Evolutionary conservation across 306 rosid genomes (phyloP), one percentile per base, ranked within the genome.

Genomic region (Fragaria iinumae): DNA sequence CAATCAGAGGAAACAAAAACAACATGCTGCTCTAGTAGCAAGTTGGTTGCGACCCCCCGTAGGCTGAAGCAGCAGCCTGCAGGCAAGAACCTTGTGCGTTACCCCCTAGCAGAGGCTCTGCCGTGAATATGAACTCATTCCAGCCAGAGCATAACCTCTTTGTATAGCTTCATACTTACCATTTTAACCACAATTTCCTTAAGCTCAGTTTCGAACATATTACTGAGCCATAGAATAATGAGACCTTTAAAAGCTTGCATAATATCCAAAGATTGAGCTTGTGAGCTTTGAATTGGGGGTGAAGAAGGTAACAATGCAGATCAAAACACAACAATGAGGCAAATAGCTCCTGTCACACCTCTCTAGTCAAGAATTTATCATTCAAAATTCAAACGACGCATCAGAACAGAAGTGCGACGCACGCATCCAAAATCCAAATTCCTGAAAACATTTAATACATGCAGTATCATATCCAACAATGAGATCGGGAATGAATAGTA

Each of bases 391-490:
- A 44, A 48, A 50, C 18, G 10, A 44, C 13, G 48, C 48, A 2
- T 44, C 48, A 44, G 48, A 44, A 2, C 13, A 44, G 0, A 38
- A 11, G 5, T 29, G 39, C 3, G 56, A 59, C 11, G 38, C 43
- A 11, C 11, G 45, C 4, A 74, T 9, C 29, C 57, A 72, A 34
- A 50, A 52, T 52, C 56, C 48, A 52, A 39, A 72, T 36, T 72
- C 23, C 53, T 53, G 52, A 43, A n/a, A 67, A 29, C 21, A 48
- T 75, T 27, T 78, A 48, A 49, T 38, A 59, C 53, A 53, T 72
- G 75, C 47, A 44, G 86, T 67, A 77, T 56, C 43, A 8, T 69
- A 38, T 72, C 76, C 76, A 72, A 77, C 80, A 83, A 77, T 77
- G 82, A 83, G 82, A 53, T 36, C 14, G 13, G 81, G 64, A 53